Evolutionary conservation across 345 rosid genomes (phyloP).

Genomic region (Syzygium jambos): DNA sequence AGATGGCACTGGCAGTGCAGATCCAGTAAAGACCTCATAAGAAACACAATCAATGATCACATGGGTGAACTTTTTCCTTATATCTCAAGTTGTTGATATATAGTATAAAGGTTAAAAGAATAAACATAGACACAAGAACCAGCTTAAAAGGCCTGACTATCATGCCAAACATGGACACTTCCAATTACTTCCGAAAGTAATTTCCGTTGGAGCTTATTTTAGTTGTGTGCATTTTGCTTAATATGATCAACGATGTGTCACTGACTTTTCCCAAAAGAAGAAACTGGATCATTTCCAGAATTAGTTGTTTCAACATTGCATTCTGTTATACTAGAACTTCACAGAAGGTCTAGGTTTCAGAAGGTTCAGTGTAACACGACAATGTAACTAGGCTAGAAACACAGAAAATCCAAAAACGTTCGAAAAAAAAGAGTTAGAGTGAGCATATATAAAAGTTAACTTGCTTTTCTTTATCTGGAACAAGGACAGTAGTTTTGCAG

Average conservation of each 20-base stretch:
- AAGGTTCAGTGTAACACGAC: accelerated
- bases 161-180: neutral
- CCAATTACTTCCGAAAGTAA: neutral
- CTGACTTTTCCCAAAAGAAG: neutral
- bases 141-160: neutral
- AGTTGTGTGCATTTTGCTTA: neutral
- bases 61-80: neutral
- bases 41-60: neutral
- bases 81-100: neutral
- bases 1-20: neutral
- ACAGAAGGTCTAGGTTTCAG: neutral
- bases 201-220: neutral
- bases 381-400: neutral
- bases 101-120: neutral
- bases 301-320: neutral
- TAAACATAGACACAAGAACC: neutral
- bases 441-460: neutral
- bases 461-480: neutral
- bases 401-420: no score
- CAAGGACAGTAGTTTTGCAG: neutral
- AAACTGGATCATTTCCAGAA: neutral
- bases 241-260: neutral
- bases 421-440: neutral
- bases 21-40: neutral
- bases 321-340: neutral